Base-by-base conservation (phyloP, 352 stramenopile genomes). In the Pythium biforme region DNA sequence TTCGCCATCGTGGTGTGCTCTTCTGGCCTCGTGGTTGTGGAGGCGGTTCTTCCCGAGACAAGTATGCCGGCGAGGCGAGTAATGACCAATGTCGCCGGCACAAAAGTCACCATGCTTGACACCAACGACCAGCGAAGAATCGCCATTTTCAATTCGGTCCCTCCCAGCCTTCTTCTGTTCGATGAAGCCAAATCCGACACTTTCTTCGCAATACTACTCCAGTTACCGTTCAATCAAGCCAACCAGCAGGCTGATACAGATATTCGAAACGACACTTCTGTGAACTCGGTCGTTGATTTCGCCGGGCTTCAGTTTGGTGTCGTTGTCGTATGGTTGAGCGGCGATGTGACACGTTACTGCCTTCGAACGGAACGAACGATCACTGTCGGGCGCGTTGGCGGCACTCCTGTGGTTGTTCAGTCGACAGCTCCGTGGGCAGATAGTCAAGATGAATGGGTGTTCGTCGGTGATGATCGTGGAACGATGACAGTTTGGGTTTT, bases 91-190 rank as follows among this genome's bases (percentile, higher is more conserved):
- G 9, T 56, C 15, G 56, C 56, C 8, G 56, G 45, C 0, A 50
- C 46, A 39, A 55, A 33, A 40, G 14, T 50, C 1, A 26, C 26
- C n/a, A 37, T 54, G 41, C 23, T 56, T 4, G 31, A 50, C 43
- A 22, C 8, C n/a, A 31, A 53, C 3, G 49, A 64, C 9, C 51
- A 59, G 29, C 26, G 20, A 40, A 25, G 50, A 47, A 59, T 64
- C 15, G 59, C 50, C 2, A 56, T 69, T 23, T 50, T 59, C 43
- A 57, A 60, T 46, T 7, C 47, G 8, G 19, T 23, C 3, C 62
- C 62, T 8, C 62, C 55, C 14, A 69, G 62, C 43, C 29, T 69
- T 7, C 41, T 69, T 19, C 34, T 61, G 2, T 45, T 69, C 6
- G 45, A 64, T 23, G n/a, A 39, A n/a, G 37, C n/a, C 9, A 55